Percentiles rank a stretch among this genome's conserved stretches.
Evolutionary conservation across 148 eudicot species (phyloP).

Genomic region (Cornus suecica): DNA sequence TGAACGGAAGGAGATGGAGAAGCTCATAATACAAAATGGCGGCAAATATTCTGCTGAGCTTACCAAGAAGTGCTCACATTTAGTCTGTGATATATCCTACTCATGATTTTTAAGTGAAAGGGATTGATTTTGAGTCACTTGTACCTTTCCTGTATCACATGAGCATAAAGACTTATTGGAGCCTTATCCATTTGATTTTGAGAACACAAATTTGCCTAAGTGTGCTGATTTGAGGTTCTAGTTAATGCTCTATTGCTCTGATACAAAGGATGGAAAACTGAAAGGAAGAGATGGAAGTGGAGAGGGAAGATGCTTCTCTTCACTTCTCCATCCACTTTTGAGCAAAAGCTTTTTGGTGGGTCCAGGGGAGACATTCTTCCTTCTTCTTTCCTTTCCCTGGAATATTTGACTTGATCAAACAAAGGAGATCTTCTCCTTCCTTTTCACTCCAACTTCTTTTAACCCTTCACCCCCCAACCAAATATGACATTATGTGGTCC

Average conservation of each 20-base stretch:
- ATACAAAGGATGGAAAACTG: too few species aligned
- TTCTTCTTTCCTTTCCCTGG: too few species aligned
- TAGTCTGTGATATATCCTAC: conserved; percentile 94
- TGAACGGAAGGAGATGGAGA: conserved; percentile 88
- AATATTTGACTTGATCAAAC: too few species aligned
- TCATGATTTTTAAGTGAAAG: not conserved
- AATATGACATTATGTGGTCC: not conserved
- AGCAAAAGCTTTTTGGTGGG: too few species aligned
- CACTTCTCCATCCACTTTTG: too few species aligned
- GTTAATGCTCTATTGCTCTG: too few species aligned
- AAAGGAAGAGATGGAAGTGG: too few species aligned
- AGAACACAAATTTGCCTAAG: not conserved
- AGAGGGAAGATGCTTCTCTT: too few species aligned
- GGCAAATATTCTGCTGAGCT: conserved; percentile 97
- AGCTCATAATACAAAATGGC: conserved; percentile 75
- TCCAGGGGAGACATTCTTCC: too few species aligned
- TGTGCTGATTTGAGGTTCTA: not conserved
- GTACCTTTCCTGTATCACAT: not conserved
- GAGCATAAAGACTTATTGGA: not conserved
- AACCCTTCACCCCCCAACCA: too few species aligned
- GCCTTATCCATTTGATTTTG: not conserved
- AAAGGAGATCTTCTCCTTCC: too few species aligned
- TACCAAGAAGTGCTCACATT: conserved; percentile 83
- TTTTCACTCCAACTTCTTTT: too few species aligned
- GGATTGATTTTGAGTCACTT: not conserved